Percentiles rank a stretch among this genome's conserved stretches.
Evolutionary conservation across 495 filamentous ascomycete species (phyloP).

Genomic region (Recurvomyces mirabilis): DNA sequence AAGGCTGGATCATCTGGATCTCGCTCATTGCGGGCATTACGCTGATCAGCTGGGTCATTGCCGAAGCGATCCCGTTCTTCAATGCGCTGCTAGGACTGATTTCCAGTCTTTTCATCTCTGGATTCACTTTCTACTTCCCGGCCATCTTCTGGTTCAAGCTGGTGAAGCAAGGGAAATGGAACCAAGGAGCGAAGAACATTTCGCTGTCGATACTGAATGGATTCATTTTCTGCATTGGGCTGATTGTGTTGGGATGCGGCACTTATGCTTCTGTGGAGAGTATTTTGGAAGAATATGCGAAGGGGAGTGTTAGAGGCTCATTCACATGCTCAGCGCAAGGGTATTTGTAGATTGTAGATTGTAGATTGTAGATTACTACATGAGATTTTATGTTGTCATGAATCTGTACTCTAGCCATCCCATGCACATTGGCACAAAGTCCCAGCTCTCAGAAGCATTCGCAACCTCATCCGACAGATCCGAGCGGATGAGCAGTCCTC

Average conservation of each 20-base stretch:
- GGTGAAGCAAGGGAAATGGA: conserved; percentile 34
- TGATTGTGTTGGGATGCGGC: conserved; percentile 23
- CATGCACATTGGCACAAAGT: too few relatives aligned
- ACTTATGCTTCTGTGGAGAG: conserved; percentile 5
- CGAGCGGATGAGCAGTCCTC: too few relatives aligned
- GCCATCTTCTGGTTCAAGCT: conserved; percentile 37
- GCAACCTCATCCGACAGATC: too few relatives aligned
- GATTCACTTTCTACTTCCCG: conserved; percentile 32
- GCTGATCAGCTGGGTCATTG: conserved; percentile 26
- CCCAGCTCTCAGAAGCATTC: too few relatives aligned
- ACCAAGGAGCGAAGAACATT: conserved; percentile 27
- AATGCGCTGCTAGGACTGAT: conserved; percentile 28
- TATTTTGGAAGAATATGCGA: conserved; percentile 3
- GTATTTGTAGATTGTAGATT: too few relatives aligned
- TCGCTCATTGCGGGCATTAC: conserved; percentile 25
- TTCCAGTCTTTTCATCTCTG: conserved; percentile 16
- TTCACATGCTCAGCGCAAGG: not conserved
- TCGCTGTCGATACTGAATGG: conserved; percentile 21
- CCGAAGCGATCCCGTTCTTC: conserved; percentile 33
- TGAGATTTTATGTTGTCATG: too few relatives aligned
- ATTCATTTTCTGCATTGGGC: conserved; percentile 24
- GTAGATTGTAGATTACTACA: too few relatives aligned
- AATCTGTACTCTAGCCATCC: too few relatives aligned
- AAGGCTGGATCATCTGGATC: conserved; percentile 29
- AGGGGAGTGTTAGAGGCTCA: not conserved